Base-by-base conservation (phyloP, 495 filamentous ascomycete species). In the Cladorrhinum samala region DNA sequence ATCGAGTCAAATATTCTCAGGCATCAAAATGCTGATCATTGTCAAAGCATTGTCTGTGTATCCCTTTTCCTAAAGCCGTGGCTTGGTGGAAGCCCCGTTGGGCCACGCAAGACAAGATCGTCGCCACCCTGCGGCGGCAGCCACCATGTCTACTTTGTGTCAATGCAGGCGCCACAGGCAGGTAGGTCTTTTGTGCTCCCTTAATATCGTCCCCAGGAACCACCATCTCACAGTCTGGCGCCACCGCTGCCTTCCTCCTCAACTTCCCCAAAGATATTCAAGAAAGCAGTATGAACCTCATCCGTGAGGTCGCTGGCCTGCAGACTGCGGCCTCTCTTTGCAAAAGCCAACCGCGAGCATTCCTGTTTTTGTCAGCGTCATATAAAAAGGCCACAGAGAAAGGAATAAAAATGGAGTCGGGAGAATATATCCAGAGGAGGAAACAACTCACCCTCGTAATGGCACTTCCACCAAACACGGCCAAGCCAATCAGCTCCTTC, bases 241-340 rank as follows among this genome's bases (percentile, higher is more conserved):
- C 44, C 53, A 14, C 51, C 53, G 14, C 2, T 38, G 42, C 14
- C 49, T 38, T 58, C 57, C 0, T 47, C 62, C 19, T 68, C 67
- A 11, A 63, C 66, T 39, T 75, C 82, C n/a, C 80, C 86, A 66
- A 96, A 86, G 27, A 96, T 59, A 52, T 83, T 84, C 61, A 86
- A 63, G 67, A 96, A 98, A 13, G 90, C 88, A 19, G 76, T 76
- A 55, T 90, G 82, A 20, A 98, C 89, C 69, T 96, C 84, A 27
- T 91, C 89, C 1, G 93, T 96, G 66, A 98, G 75, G 71, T 98
- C 93, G 66, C 87, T 89, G 1, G 93, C 93, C 73, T 98, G 93
- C 64, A 98, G 72, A 63, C 88, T 89, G 59, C 93, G 80, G 3
- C 93, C 93, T 54, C 86, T 88, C 63, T 92, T 88, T 57, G 80